These are phyloP conservation scores for Taiozyma onychis DNA, from an alignment of 1,139 yeast species.

Conservation along the genomic window DNA sequence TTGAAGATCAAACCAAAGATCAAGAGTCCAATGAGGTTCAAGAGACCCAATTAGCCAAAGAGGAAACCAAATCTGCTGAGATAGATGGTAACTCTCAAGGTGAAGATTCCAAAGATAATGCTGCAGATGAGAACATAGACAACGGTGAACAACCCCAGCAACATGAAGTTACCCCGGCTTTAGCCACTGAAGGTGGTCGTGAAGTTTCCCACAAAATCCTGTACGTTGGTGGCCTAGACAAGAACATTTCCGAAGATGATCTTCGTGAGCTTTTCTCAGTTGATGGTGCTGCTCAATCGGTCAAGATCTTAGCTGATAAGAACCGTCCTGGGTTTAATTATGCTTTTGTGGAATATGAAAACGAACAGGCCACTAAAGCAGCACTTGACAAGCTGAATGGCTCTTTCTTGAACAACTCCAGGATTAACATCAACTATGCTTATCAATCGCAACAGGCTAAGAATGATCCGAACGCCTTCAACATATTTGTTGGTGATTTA, in stretches of 20 bases:
- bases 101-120: background rate
- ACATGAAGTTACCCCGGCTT: constrained; percentile 45
- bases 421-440: constrained; percentile 75
- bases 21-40: background rate
- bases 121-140: background rate
- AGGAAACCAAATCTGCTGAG: background rate
- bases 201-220: constrained; percentile 67
- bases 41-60: background rate
- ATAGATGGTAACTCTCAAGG: background rate
- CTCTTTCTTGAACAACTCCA: constrained; percentile 41
- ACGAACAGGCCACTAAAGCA: constrained; percentile 50
- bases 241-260: constrained; percentile 56
- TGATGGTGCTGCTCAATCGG: constrained; percentile 53
- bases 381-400: constrained; percentile 64
- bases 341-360: constrained; percentile 75
- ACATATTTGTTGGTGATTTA: constrained; percentile 83
- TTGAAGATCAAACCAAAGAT: background rate
- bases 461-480: constrained; percentile 50
- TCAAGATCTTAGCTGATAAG: constrained; percentile 71
- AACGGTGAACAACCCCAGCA: constrained; percentile 13
- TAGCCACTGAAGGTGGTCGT: constrained; percentile 76
- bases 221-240: constrained; percentile 72
- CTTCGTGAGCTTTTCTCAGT: constrained; percentile 57
- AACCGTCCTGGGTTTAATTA: constrained; percentile 71
- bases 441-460: constrained; percentile 66